Evolutionary conservation across 371 early-diverging fungal genomes (phyloP), one percentile per base, ranked within the genome.

Genomic region (Actinomortierella ambigua): DNA sequence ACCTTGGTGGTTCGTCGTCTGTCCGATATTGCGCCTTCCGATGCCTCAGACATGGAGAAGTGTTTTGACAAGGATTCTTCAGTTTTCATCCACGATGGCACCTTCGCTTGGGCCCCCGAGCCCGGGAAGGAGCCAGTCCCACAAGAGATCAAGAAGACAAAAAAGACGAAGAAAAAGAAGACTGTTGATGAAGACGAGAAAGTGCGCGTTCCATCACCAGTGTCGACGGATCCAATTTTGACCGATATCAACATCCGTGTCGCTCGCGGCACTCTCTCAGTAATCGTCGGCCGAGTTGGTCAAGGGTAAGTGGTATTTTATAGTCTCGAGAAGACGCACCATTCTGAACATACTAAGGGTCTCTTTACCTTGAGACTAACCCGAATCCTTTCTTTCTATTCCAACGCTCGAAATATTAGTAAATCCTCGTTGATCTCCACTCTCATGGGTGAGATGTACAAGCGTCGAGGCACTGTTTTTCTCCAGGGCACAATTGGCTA

Each of bases 251-350:
- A 81, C 50, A 75, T 97, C 34, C 54, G 71, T 0, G 81, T 86
- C 29, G 57, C 70, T 8, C 81, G 82, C 17, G 87, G 90, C 8
- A 75, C 78, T 9, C 65, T 95, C 7, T 77, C 89, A 1, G 82
- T 90, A 3, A 73, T 96, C 24, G 91, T 90, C 0, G 97, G 96
- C 2, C 84, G 88, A 39, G 93, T 95, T 3, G 95, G 94, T 18
- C 65, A 79, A 23, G 90, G 91, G n/a, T n/a, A n/a, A n/a, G n/a
- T n/a, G n/a, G n/a, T n/a, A n/a, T n/a, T n/a, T n/a, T n/a, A n/a
- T n/a, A n/a, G n/a, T n/a, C n/a, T n/a, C n/a, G n/a, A n/a, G n/a
- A n/a, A n/a, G n/a, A n/a, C n/a, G n/a, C n/a, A n/a, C n/a, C n/a
- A n/a, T n/a, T 27, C 49, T 48, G 7, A 22, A 8, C 20, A 22